Percentiles rank a stretch among this genome's conserved stretches.
These are phyloP conservation scores for Verticillium albo-atrum DNA, from an alignment of 2,329 filamentous ascomycete species.

Conservation along the genomic window DNA sequence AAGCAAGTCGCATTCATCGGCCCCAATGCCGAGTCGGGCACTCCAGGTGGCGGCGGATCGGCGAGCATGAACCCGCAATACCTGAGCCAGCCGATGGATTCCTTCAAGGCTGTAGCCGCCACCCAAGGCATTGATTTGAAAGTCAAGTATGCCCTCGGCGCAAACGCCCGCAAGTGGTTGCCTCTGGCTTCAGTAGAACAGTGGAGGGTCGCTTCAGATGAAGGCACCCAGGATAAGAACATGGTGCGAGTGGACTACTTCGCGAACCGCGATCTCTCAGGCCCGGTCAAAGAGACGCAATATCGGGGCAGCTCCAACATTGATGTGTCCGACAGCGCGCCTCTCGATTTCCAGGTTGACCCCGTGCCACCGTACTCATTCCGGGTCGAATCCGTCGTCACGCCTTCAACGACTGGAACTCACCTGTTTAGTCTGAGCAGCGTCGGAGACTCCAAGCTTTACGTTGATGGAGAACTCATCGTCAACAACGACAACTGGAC, in stretches of 20 bases:
- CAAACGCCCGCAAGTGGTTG: background rate
- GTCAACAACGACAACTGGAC: conserved; percentile 42
- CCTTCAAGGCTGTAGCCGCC: conserved; percentile 1
- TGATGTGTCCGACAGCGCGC: background rate
- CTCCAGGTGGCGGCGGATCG: conserved; percentile 16
- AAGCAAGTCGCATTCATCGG: background rate
- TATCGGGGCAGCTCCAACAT: background rate
- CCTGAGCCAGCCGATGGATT: conserved; percentile 10
- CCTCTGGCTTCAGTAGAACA: background rate
- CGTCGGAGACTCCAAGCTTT: conserved; percentile 9
- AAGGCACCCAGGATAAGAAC: background rate
- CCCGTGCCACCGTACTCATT: background rate
- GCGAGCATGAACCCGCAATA: conserved; percentile 16
- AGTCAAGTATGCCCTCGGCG: conserved; percentile 5
- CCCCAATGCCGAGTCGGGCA: conserved; percentile 11
- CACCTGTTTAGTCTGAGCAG: conserved; percentile 21
- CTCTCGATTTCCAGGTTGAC: background rate
- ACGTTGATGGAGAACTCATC: conserved; percentile 32
- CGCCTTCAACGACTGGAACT: conserved; percentile 18
- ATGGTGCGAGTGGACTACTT: background rate
- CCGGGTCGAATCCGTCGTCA: conserved; percentile 8
- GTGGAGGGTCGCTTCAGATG: background rate
- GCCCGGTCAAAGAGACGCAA: background rate
- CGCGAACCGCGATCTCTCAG: background rate
- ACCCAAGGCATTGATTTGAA: conserved; percentile 2